These are phyloP conservation scores for Alternaria consortialis DNA, from an alignment of 2,329 filamentous ascomycete genomes.

Conservation along the genomic window DNA sequence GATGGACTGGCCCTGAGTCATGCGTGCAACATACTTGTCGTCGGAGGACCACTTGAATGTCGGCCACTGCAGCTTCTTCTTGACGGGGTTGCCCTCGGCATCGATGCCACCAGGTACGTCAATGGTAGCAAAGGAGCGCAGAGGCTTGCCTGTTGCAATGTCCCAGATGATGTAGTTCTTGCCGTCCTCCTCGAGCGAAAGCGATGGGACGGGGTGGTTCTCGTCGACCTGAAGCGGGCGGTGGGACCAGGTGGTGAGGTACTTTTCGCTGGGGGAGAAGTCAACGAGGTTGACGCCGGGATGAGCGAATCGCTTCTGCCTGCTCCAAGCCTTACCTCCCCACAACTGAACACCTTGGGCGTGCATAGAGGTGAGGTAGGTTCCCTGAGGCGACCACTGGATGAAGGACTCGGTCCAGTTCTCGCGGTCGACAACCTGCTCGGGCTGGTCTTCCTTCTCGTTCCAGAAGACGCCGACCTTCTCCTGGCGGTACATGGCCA, in stretches of 20 bases:
- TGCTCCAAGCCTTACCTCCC: conserved; percentile 88
- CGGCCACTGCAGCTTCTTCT: conserved; percentile 97
- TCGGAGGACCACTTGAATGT: conserved; percentile 99
- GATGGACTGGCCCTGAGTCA: conserved; percentile 87
- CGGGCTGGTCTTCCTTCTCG: conserved; percentile 90
- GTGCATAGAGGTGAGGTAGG: conserved; percentile 93
- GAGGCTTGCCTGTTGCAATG: conserved; percentile 84
- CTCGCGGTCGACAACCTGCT: conserved; percentile 87
- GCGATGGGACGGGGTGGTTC: conserved; percentile 80
- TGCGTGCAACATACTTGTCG: conserved; percentile 93
- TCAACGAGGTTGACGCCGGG: conserved; percentile 95
- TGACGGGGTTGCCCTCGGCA: conserved; percentile 70
- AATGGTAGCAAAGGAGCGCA: conserved; percentile 92
- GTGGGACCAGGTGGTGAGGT: conserved; percentile 96
- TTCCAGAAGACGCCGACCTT: conserved; percentile 98
- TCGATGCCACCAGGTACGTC: conserved; percentile 75
- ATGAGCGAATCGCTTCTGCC: conserved; percentile 92
- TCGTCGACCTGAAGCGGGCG: conserved; percentile 92
- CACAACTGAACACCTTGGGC: conserved; percentile 96
- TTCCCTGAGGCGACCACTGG: conserved; percentile 96
- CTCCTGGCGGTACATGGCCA: conserved; percentile 92
- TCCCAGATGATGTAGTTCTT: conserved; percentile 99
- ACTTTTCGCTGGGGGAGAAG: conserved; percentile 93
- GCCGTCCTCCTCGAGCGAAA: conserved; percentile 84
- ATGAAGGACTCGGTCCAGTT: conserved; percentile 99